phyloP scores from a whole-genome alignment of 23 red algal genomes.

The Gracilariopsis chorda region DNA sequence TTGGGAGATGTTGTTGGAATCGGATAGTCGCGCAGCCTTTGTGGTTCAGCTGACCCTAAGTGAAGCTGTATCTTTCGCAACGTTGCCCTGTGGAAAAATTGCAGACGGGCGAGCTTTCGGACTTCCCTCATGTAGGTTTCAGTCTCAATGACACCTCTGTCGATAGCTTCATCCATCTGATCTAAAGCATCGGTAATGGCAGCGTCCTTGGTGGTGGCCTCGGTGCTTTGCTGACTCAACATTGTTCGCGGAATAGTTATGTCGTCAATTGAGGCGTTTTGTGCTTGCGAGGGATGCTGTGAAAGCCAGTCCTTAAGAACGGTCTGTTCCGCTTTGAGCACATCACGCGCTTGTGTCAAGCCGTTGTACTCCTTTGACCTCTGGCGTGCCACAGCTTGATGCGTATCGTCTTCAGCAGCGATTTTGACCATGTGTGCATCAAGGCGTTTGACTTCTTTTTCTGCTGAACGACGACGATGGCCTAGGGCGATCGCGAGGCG shows the following conservation, averaged over 20 bases:
- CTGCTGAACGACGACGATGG: not conserved
- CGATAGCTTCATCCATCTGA: slow-evolving; percentile 50
- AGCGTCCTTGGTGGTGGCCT: not conserved
- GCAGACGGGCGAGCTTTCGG: slow-evolving; percentile 31
- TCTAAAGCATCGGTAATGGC: slow-evolving; percentile 33
- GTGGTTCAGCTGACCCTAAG: not conserved
- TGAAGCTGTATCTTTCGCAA: not conserved
- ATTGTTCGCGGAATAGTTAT: not conserved
- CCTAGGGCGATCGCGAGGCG: not conserved
- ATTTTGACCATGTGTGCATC: not conserved
- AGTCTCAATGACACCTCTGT: slow-evolving; percentile 27
- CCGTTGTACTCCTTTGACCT: not conserved
- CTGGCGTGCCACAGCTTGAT: not conserved
- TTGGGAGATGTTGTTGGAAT: not conserved
- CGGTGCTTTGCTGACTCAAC: slow-evolving; percentile 5
- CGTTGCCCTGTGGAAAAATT: slow-evolving; percentile 44
- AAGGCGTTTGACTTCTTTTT: not conserved
- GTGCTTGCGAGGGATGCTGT: not conserved
- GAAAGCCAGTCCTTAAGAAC: not conserved
- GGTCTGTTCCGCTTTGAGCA: not conserved
- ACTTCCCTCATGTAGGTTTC: slow-evolving; percentile 52
- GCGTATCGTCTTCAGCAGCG: slow-evolving; percentile 7
- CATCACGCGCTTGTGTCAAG: not conserved
- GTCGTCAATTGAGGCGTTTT: not conserved
- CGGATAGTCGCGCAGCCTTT: not conserved